Percentiles rank a stretch among this genome's conserved stretches.
Conservation (phyloP, 2,329 filamentous ascomycete genomes). For the Alternaria sp. region DNA sequence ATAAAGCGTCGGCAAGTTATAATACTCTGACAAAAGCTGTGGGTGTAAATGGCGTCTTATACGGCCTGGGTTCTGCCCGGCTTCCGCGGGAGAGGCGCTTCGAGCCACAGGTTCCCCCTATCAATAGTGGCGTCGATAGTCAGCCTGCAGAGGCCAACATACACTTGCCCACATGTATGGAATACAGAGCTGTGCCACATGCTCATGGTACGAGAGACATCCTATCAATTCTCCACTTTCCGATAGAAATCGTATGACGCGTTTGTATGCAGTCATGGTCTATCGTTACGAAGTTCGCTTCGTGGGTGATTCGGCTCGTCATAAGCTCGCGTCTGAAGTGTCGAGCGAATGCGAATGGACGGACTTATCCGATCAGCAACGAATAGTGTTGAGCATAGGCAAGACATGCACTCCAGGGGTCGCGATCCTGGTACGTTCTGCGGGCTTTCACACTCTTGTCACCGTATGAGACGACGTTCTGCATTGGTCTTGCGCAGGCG, state of each 20-base stretch:
- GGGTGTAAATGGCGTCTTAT: background rate
- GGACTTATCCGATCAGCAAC: constrained; percentile 3
- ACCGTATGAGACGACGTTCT: background rate
- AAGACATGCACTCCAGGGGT: background rate
- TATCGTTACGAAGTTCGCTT: background rate
- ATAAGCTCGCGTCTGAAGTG: background rate
- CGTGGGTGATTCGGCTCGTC: background rate
- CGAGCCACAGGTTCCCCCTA: background rate
- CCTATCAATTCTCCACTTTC: background rate
- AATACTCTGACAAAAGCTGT: background rate
- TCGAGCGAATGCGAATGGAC: background rate
- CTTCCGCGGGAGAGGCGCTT: background rate
- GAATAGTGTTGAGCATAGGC: background rate
- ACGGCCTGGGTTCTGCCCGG: background rate
- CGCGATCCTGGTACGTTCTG: background rate
- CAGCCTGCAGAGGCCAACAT: background rate
- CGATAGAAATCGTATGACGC: background rate
- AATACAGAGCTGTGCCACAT: background rate
- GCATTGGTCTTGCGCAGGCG: background rate
- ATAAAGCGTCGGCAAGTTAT: background rate
- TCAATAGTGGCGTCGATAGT: background rate
- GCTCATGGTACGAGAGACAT: background rate
- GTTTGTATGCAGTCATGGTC: background rate
- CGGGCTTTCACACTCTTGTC: background rate
- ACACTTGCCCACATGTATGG: background rate